These are phyloP conservation scores for Thymus quinquecostatus DNA, from an alignment of 257 asterid genomes.

Conservation along the genomic window DNA sequence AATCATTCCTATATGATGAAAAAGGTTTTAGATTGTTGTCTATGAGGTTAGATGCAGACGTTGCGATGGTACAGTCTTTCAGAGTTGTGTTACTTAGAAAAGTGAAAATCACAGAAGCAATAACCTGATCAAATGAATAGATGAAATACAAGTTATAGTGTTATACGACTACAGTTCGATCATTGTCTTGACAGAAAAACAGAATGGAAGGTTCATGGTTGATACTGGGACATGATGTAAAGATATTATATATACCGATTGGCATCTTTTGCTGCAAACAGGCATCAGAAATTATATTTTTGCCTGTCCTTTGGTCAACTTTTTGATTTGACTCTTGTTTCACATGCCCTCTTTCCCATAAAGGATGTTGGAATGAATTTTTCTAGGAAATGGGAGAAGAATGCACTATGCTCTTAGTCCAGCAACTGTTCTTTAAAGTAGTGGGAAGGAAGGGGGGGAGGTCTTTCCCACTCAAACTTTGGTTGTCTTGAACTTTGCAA, in stretches of 20 bases:
- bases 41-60: background rate
- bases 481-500: background rate
- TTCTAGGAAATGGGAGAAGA: background rate
- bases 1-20: constrained; percentile 6
- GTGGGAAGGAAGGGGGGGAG: background rate
- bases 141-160: background rate
- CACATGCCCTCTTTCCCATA: background rate
- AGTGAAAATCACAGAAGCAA: background rate
- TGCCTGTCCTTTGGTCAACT: constrained; percentile 5
- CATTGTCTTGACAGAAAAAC: background rate
- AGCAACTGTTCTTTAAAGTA: background rate
- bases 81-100: background rate
- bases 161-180: background rate
- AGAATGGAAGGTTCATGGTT: background rate
- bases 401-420: background rate
- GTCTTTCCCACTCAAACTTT: background rate
- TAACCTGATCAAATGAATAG: background rate
- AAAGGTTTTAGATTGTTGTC: background rate
- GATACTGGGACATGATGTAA: background rate
- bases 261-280: background rate
- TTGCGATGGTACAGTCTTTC: constrained; percentile 2
- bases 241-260: background rate
- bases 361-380: background rate
- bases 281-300: background rate
- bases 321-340: background rate